Evolutionary conservation across 108 stramenopile species (phyloP), one percentile per base, ranked within the genome.

Genomic region (Fistulifera pelliculosa): DNA sequence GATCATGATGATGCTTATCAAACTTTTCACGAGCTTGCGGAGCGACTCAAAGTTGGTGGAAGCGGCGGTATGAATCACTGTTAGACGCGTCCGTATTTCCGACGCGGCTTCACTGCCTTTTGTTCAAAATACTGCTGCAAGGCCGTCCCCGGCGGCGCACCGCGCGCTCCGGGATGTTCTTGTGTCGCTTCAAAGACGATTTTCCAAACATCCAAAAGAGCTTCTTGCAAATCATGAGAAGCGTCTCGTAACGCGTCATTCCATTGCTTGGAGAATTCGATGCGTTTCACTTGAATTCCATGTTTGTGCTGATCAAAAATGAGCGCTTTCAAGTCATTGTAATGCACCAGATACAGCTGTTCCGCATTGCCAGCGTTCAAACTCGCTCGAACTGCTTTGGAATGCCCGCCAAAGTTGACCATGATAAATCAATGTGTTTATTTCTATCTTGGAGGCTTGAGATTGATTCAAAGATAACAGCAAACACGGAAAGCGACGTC

Each of bases 11-110:
- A 35, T 35, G 31, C 8, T 86, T 86, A 64, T 82, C 80, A 54
- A 66, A 77, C 44, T 86, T 86, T 86, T 86, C 11, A 80, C 81
- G 1, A 86, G 64, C 42, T 86, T 86, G 35, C 85, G 66, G 21
- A 82, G 52, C 18, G 76, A 78, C 58, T 86, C 85, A 26, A 66
- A 56, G 53, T 86, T 86, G 57, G 71, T 70, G 16, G 62, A 63
- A 13, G 76, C 74, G 25, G 77, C 58, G n/a, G 70, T 61, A 58
- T 78, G 60, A 31, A 81, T 66, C 24, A 72, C 62, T 40, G 71
- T 75, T 48, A 86, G 62, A 2, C 69, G 68, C 16, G 42, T 49
- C 38, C 79, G 54, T 10, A 73, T 22, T 56, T 86, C 76, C 22
- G 64, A 64, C 16, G 75, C 75, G 27, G 47, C 47, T 0, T 56